These are phyloP conservation scores for Nemania sp. DNA, from an alignment of 2,329 filamentous ascomycete species.

Conservation along the genomic window DNA sequence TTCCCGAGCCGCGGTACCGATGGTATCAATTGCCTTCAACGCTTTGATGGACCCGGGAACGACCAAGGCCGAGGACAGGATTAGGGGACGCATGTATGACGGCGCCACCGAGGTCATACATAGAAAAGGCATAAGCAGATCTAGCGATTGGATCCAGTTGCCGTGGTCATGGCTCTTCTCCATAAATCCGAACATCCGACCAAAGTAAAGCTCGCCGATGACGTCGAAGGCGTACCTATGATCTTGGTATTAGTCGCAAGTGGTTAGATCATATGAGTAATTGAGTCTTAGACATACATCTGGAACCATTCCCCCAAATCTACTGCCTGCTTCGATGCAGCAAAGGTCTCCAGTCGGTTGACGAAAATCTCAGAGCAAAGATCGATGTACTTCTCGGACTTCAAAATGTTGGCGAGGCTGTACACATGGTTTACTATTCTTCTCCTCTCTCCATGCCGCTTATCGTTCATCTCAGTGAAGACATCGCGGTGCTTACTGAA, in stretches of 20 bases:
- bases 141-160: conserved; percentile 39
- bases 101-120: conserved; percentile 38
- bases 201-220: conserved; percentile 41
- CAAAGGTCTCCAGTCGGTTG: conserved; percentile 26
- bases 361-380: conserved; percentile 33
- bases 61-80: conserved; percentile 35
- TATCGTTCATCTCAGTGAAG: conserved; percentile 36
- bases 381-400: conserved; percentile 36
- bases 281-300: conserved; percentile 22
- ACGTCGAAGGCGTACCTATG: conserved; percentile 39
- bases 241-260: conserved; percentile 16
- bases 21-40: conserved; percentile 36
- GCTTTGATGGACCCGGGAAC: conserved; percentile 36
- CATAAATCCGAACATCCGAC: conserved; percentile 39
- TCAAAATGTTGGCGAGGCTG: conserved; percentile 34
- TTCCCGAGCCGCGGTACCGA: conserved; percentile 29
- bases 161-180: conserved; percentile 36
- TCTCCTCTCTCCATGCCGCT: conserved; percentile 35
- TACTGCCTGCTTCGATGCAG: conserved; percentile 20
- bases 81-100: conserved; percentile 34
- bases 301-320: conserved; percentile 34
- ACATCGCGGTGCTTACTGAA: conserved; percentile 35
- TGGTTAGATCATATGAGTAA: neutral
- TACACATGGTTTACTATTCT: conserved; percentile 37
- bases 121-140: conserved; percentile 50